phyloP scores from a whole-genome alignment of 2,329 filamentous ascomycete species.

The Colletotrichum tanaceti region DNA sequence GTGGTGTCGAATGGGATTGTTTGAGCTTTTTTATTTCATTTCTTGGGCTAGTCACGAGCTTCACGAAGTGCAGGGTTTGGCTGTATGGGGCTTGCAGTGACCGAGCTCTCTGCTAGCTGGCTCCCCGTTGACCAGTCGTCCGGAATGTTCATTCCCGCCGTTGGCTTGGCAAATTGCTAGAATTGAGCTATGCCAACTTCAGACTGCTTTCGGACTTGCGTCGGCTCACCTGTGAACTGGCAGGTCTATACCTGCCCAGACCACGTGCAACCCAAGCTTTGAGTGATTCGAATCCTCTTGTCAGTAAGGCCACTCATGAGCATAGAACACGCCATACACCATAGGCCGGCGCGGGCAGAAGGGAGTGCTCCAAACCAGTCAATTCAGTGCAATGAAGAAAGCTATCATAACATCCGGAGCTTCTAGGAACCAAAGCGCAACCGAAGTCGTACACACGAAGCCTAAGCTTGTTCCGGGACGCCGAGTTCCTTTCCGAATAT shows the following conservation, averaged over 20 bases:
- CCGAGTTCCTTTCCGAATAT: constrained; percentile 39
- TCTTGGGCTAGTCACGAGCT: constrained; percentile 2
- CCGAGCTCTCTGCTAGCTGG: background rate
- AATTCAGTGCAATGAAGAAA: constrained; percentile 37
- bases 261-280: background rate
- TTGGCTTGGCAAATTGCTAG: background rate
- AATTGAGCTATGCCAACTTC: constrained; percentile 3
- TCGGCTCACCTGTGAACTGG: background rate
- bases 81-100: constrained; percentile 1
- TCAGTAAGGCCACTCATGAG: background rate
- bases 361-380: constrained; percentile 25
- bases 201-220: background rate
- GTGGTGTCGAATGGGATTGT: background rate
- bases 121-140: background rate
- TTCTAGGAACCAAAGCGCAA: constrained; percentile 39
- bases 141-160: background rate
- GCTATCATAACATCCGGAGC: constrained; percentile 35
- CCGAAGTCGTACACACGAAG: constrained; percentile 36
- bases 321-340: background rate
- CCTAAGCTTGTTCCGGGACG: constrained; percentile 40
- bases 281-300: background rate
- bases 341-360: background rate
- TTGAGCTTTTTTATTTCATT: no score
- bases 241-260: background rate
- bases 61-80: constrained; percentile 2